Evolutionary conservation across 1,284 basidiomycete species (phyloP), one percentile per base, ranked within the genome.

Genomic region (Apiotrichum porosum): DNA sequence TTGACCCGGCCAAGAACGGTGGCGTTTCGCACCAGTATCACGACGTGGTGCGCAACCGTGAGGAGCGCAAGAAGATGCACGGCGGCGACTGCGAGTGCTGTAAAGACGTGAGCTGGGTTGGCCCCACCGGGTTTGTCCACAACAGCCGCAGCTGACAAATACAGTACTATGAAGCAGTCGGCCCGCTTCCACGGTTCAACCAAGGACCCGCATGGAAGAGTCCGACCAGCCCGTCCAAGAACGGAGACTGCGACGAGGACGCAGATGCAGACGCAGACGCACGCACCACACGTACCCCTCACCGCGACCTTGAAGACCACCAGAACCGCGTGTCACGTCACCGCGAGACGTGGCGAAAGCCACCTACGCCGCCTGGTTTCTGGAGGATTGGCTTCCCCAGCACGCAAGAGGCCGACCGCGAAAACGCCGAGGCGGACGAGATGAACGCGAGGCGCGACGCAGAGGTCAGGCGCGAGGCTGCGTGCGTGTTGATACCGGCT

Each of bases 41-140:
- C 43, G 81, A 84, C 43, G 86, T 89, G 22, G 85, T 88, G 24
- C 77, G 90, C 28, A 77, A 76, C 42, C 85, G 79, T 62, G 78
- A 80, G 14, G 79, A 81, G 37, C 76, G 91, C 36, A 78, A 78
- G 58, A 74, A 76, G 51, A 79, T 94, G 78, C 78, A 85, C 41
- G 91, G 80, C 6, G 81, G 77, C 1, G 88, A 89, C 56, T 95
- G 91, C 68, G 86, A 88, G 60, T 85, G 83, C 52, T 95, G 91
- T 68, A 79, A 77, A 36, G 86, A 84, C 42, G 90, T 89, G 62
- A 56, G 82, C 26, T 28, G 26, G 18, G 30, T 8, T 28, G 28
- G n/a, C n/a, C n/a, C n/a, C n/a, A n/a, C n/a, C n/a, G n/a, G n/a
- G n/a, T n/a, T n/a, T n/a, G n/a, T n/a, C n/a, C n/a, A n/a, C 33